Percentiles rank a stretch among this genome's conserved stretches.
Conservation (phyloP, 2,329 filamentous ascomycete species). For the Ascochyta clinopodiicola region DNA sequence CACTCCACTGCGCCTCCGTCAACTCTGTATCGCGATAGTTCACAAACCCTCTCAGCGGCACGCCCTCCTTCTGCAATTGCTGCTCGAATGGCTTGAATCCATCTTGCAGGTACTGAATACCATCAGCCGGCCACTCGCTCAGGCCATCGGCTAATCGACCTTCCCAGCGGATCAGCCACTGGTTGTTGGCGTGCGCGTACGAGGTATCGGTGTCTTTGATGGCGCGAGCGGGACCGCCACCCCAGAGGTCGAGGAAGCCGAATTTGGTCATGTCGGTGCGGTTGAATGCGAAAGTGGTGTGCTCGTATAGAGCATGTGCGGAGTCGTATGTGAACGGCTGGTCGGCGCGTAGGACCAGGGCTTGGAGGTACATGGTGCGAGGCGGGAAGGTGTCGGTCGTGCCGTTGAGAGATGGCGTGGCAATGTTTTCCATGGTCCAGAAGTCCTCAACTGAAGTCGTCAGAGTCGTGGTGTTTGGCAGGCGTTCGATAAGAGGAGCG, state of each 20-base stretch:
- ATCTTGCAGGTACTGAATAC: constrained; percentile 20
- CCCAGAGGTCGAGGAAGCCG: constrained; percentile 26
- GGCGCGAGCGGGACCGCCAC: constrained; percentile 8
- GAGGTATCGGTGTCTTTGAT: constrained; percentile 15
- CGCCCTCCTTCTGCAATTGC: constrained; percentile 15
- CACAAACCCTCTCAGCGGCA: constrained; percentile 19
- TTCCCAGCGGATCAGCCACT: constrained; percentile 24
- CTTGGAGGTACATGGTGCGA: constrained; percentile 24
- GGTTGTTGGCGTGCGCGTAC: constrained; percentile 18
- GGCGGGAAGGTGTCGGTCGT: constrained; percentile 19
- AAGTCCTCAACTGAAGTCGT: constrained; percentile 18
- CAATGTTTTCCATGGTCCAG: constrained; percentile 22
- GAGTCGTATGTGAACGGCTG: constrained; percentile 20
- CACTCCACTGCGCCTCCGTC: constrained; percentile 22
- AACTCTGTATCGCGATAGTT: constrained; percentile 30
- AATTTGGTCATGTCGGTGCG: constrained; percentile 22
- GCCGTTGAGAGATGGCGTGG: constrained; percentile 14
- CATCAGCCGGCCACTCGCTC: constrained; percentile 18
- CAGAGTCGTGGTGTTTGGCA: constrained; percentile 20
- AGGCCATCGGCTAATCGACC: constrained; percentile 9
- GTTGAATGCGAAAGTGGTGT: constrained; percentile 21
- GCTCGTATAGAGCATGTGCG: constrained; percentile 16
- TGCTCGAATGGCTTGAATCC: constrained; percentile 24
- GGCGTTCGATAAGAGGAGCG: constrained; percentile 17
- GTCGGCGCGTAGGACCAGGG: constrained; percentile 20